phyloP scores from a whole-genome alignment of 1,284 basidiomycete genomes.

The Cystobasidiaceae sp. region DNA sequence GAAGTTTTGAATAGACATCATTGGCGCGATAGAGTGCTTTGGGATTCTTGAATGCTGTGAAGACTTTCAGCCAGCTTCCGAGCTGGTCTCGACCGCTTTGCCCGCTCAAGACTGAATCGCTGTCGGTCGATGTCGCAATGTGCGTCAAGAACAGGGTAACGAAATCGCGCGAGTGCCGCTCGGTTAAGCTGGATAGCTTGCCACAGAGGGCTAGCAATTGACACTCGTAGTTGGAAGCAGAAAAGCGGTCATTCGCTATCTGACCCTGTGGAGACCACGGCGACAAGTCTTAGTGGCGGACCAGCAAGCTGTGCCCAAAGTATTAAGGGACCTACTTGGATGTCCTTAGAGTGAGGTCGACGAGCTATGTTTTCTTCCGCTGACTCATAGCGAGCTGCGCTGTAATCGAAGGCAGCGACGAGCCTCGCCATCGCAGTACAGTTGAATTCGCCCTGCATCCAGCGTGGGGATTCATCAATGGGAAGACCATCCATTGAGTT shows the following conservation, averaged over 20 bases:
- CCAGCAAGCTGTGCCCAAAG: no score
- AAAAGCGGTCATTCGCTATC: conserved; percentile 62
- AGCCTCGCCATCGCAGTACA: no score
- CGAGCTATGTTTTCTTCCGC: no score
- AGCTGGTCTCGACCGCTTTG: conserved; percentile 51
- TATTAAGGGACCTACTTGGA: no score
- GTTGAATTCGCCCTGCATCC: no score
- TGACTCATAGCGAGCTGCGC: no score
- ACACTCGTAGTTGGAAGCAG: conserved; percentile 66
- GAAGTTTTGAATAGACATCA: conserved; percentile 64
- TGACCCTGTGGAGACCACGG: no score
- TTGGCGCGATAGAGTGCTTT: conserved; percentile 72
- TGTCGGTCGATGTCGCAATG: conserved; percentile 52
- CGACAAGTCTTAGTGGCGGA: no score
- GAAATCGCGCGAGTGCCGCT: conserved; percentile 76
- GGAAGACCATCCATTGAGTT: no score
- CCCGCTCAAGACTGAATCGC: conserved; percentile 22
- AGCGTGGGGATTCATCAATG: no score
- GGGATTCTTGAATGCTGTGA: conserved; percentile 85
- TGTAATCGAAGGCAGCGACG: no score
- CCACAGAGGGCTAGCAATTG: conserved; percentile 68
- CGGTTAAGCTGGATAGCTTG: conserved; percentile 63
- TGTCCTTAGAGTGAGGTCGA: no score
- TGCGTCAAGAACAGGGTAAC: conserved; percentile 69
- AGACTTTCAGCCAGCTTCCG: conserved; percentile 71